Percentiles rank a stretch among this genome's conserved stretches.
Conservation (phyloP, 139 green algal species). For the Edaphochlamys debaryana region DNA sequence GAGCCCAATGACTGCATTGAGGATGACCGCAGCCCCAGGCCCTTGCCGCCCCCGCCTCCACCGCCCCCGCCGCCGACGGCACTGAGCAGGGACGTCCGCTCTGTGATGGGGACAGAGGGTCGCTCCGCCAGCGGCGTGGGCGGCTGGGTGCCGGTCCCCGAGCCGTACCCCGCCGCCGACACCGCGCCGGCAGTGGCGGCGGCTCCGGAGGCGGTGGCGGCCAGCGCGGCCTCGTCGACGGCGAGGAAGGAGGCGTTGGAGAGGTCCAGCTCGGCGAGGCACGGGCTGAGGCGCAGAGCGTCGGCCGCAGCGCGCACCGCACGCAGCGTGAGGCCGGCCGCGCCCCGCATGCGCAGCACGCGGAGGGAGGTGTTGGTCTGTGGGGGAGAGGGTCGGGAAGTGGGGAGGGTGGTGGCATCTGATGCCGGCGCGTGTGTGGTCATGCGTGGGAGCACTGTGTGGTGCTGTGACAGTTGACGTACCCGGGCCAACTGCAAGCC, state of each 20-base stretch:
- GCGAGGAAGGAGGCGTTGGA: conserved; percentile 12
- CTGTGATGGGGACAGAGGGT: too few relatives aligned
- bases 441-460: neutral
- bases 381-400: too few relatives aligned
- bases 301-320: conserved; percentile 18
- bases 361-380: conserved; percentile 26
- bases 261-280: conserved; percentile 24
- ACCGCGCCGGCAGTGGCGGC: neutral
- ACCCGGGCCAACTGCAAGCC: neutral
- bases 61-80: too few relatives aligned
- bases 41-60: too few relatives aligned
- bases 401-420: neutral
- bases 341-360: conserved; percentile 29
- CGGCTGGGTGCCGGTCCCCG: too few relatives aligned
- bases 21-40: too few relatives aligned
- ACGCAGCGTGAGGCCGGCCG: conserved; percentile 6
- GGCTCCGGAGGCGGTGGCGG: neutral
- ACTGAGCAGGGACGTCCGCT: too few relatives aligned
- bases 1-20: too few relatives aligned
- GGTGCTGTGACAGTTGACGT: too few relatives aligned
- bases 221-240: neutral
- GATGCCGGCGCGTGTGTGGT: too few relatives aligned
- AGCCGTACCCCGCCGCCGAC: neutral
- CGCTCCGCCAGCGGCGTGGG: too few relatives aligned
- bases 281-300: conserved; percentile 22